Evolutionary conservation across 768 basidiomycete genomes (phyloP).

Genomic region (Gyrodon lividus): DNA sequence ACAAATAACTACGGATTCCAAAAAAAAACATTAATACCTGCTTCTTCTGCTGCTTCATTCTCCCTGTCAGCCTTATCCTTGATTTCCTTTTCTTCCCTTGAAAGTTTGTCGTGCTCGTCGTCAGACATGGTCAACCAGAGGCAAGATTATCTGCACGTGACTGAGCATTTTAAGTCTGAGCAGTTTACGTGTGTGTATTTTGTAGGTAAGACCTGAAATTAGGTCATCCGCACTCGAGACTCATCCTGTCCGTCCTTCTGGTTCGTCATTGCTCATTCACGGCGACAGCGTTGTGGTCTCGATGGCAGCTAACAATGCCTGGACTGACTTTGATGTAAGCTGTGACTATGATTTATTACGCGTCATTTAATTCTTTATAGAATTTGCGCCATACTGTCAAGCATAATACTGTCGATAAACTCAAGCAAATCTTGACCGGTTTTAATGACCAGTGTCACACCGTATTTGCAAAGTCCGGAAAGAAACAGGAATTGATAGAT

Average conservation of each 20-base stretch:
- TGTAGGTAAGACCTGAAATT: slow-evolving; percentile 20
- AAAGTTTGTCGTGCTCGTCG: slow-evolving; percentile 73
- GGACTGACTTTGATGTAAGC: slow-evolving; percentile 75
- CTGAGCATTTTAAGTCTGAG: neutral
- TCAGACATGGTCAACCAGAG: slow-evolving; percentile 32
- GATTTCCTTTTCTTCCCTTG: slow-evolving; percentile 70
- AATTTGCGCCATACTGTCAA: slow-evolving; percentile 67
- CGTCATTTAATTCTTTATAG: slow-evolving; percentile 40
- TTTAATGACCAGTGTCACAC: slow-evolving; percentile 78
- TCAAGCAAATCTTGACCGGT: slow-evolving; percentile 77
- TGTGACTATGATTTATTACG: slow-evolving; percentile 1
- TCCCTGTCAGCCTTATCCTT: slow-evolving; percentile 68
- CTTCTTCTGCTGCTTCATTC: slow-evolving; percentile 79
- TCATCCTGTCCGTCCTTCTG: slow-evolving; percentile 12
- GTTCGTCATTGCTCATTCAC: slow-evolving; percentile 4
- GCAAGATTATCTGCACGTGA: slow-evolving; percentile 31
- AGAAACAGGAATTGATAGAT: slow-evolving; percentile 86
- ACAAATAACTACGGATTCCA: slow-evolving; percentile 13
- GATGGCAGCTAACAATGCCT: slow-evolving; percentile 64
- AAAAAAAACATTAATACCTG: slow-evolving; percentile 55
- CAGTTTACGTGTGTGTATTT: slow-evolving; percentile 37
- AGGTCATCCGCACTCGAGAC: slow-evolving; percentile 8
- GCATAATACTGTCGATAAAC: slow-evolving; percentile 80
- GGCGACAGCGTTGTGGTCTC: slow-evolving; percentile 13
- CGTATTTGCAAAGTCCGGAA: slow-evolving; percentile 71